These are phyloP conservation scores for Saururus chinensis DNA, from an alignment of 164 flowering plant species.

Conservation along the genomic window DNA sequence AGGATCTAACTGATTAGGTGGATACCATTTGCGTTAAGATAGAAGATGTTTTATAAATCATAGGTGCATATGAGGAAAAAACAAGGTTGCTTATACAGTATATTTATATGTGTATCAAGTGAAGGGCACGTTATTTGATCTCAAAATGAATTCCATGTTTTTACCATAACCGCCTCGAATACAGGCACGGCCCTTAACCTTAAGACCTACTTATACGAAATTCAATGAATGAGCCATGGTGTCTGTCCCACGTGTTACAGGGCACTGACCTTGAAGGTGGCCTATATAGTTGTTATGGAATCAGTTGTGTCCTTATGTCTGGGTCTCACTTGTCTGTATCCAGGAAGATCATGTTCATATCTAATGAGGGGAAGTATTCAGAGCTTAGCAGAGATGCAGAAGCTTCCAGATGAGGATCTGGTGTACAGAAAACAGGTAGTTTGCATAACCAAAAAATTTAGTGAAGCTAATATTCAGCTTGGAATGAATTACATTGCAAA, in stretches of 20 bases:
- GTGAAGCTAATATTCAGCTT: too few species aligned
- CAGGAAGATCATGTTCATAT: constrained; percentile 50
- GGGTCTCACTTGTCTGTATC: not conserved
- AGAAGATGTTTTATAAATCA: too few species aligned
- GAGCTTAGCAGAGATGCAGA: constrained; percentile 73
- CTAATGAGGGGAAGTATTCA: constrained; percentile 48
- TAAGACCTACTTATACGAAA: not conserved
- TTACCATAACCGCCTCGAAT: too few species aligned
- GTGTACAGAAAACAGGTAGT: constrained; percentile 77
- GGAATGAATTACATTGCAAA: not conserved
- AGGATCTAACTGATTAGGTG: too few species aligned
- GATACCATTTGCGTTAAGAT: too few species aligned
- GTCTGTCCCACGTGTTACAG: not conserved
- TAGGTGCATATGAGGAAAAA: too few species aligned
- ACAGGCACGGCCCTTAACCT: too few species aligned
- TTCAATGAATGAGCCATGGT: not conserved
- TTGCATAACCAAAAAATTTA: not conserved
- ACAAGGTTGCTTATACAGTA: too few species aligned
- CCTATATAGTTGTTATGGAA: not conserved
- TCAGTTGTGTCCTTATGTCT: not conserved
- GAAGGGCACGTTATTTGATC: too few species aligned
- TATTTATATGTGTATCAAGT: too few species aligned
- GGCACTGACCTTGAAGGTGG: not conserved
- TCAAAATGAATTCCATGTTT: too few species aligned
- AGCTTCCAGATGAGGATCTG: constrained; percentile 68